Conservation (phyloP, 257 asterid species). For the Echites panduratus region DNA sequence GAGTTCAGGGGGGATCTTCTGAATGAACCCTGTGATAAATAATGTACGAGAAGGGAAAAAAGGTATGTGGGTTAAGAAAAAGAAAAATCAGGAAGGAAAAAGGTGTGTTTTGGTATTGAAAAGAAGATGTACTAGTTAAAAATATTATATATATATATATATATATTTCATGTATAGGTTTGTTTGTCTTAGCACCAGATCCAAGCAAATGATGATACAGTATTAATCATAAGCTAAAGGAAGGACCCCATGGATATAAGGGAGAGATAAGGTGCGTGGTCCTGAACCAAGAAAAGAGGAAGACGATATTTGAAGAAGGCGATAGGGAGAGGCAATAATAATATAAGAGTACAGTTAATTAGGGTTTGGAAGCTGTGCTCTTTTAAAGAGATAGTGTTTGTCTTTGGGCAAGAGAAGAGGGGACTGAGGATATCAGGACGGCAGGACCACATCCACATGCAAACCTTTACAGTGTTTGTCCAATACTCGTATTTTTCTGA, state of each 20-base stretch:
- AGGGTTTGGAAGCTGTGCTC: conserved; percentile 34
- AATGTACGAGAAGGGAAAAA: not conserved
- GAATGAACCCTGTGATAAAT: not conserved
- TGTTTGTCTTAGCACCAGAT: not conserved
- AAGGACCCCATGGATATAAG: conserved; percentile 6
- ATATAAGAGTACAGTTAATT: conserved; percentile 11
- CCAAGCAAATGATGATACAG: not conserved
- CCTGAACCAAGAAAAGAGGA: conserved; percentile 33
- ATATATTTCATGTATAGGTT: not conserved
- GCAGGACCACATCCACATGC: conserved; percentile 28
- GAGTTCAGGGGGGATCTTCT: not conserved
- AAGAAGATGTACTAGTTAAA: not conserved
- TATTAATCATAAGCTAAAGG: conserved; percentile 13
- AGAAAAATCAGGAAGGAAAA: not conserved
- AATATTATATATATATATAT: too few relatives aligned
- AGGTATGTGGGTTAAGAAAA: not conserved
- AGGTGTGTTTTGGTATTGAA: not conserved
- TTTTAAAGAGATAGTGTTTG: conserved; percentile 4
- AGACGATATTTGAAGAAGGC: conserved; percentile 18
- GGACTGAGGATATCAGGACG: conserved; percentile 18
- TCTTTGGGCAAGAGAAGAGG: conserved; percentile 13
- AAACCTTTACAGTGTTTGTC: conserved; percentile 3
- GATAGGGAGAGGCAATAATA: conserved; percentile 21
- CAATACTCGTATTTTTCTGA: not conserved
- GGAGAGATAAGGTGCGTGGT: conserved; percentile 42